Percentiles rank a stretch among this genome's conserved stretches.
phyloP scores from a whole-genome alignment of 805 yeast genomes.

The Nakazawaea anatomiae region DNA sequence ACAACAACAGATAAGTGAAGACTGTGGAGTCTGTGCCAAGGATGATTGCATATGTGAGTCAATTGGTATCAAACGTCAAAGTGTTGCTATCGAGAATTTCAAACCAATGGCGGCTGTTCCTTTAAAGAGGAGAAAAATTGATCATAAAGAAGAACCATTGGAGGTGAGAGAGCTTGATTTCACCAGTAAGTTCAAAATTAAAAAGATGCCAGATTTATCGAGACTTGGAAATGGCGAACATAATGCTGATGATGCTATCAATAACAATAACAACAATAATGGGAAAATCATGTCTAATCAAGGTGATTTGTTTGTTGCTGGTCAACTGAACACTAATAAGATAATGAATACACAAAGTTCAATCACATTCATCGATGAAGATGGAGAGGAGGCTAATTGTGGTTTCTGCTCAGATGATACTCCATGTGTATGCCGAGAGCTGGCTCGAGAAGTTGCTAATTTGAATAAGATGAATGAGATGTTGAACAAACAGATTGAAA shows the following conservation, averaged over 20 bases:
- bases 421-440: slow-evolving; percentile 89
- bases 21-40: slow-evolving; percentile 63
- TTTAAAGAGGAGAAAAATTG: slow-evolving; percentile 31
- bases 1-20: background rate
- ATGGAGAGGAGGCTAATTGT: slow-evolving; percentile 51
- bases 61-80: slow-evolving; percentile 33
- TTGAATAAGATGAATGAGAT: slow-evolving; percentile 19
- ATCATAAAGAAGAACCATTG: slow-evolving; percentile 14
- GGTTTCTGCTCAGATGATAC: slow-evolving; percentile 93
- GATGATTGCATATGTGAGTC: slow-evolving; percentile 65
- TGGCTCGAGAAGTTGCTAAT: slow-evolving; percentile 45
- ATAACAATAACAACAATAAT: background rate
- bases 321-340: slow-evolving; percentile 12
- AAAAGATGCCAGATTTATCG: slow-evolving; percentile 32
- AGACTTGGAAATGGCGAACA: slow-evolving; percentile 17
- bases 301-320: slow-evolving; percentile 3
- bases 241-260: background rate
- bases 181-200: slow-evolving; percentile 34
- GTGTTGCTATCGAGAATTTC: slow-evolving; percentile 21
- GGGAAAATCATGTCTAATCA: slow-evolving; percentile 15
- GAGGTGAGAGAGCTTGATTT: slow-evolving; percentile 43
- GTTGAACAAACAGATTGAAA: slow-evolving; percentile 8
- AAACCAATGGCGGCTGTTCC: slow-evolving; percentile 67
- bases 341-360: background rate
- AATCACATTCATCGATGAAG: background rate